Evolutionary conservation across 1,284 basidiomycete genomes (phyloP).

Genomic region (Ustilago trichophora): DNA sequence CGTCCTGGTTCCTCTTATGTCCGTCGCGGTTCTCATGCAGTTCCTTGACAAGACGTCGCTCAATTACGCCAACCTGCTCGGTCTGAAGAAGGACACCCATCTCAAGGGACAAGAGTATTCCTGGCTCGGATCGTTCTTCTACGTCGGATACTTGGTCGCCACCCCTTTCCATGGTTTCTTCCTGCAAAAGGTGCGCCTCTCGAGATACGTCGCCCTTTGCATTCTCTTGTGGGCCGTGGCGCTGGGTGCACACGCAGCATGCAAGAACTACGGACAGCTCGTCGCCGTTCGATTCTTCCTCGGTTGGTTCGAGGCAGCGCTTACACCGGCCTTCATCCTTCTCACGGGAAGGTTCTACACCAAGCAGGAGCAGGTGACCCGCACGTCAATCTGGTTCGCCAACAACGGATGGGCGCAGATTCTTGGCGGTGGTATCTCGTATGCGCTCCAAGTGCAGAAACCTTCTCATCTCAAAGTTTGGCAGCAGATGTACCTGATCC

Average conservation of each 20-base stretch:
- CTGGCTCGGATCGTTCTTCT: conserved; percentile 63
- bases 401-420: conserved; percentile 62
- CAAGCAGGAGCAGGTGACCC: conserved; percentile 45
- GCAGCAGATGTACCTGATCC: conserved; percentile 60
- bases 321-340: conserved; percentile 55
- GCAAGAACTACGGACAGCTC: conserved; percentile 52
- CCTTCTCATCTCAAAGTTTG: conserved; percentile 41
- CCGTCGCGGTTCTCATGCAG: conserved; percentile 50
- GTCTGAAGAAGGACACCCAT: conserved; percentile 53
- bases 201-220: conserved; percentile 47
- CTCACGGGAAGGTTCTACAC: conserved; percentile 59
- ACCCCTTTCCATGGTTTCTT: conserved; percentile 37
- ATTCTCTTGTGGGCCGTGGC: conserved; percentile 68
- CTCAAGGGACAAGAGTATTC: conserved; percentile 55
- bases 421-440: conserved; percentile 52
- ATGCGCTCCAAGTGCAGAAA: conserved; percentile 51
- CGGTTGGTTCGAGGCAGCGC: conserved; percentile 58
- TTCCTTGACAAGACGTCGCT: conserved; percentile 61
- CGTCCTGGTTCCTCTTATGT: conserved; percentile 60
- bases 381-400: conserved; percentile 54
- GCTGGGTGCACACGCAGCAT: conserved; percentile 54
- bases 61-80: conserved; percentile 59
- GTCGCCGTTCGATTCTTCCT: conserved; percentile 59
- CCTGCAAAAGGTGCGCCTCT: conserved; percentile 54
- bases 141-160: conserved; percentile 56